phyloP scores from a whole-genome alignment of 108 stramenopile genomes.

The Chaetoceros tenuissimus region DNA sequence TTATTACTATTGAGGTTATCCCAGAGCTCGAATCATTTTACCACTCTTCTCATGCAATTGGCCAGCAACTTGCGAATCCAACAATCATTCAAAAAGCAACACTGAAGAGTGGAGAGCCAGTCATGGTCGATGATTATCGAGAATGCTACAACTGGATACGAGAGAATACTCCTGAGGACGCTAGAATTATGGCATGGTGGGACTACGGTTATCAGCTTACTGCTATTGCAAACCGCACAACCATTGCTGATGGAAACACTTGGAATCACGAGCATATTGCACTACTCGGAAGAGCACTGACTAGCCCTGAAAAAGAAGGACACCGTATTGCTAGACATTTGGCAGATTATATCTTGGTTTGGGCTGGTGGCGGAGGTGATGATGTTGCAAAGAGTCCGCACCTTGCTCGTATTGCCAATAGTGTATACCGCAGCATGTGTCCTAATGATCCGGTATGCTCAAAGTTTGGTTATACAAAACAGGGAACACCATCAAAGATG shows the following conservation, averaged over 20 bases:
- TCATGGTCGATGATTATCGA: conserved; percentile 95
- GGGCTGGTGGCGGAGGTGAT: conserved; percentile 94
- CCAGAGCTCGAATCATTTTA: conserved; percentile 40
- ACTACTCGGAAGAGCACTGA: conserved; percentile 85
- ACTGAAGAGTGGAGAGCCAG: conserved; percentile 36
- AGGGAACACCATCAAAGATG: conserved; percentile 50
- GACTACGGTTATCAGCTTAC: conserved; percentile 94
- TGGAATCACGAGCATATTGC: conserved; percentile 99
- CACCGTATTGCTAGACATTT: conserved; percentile 91
- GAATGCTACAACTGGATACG: conserved; percentile 97
- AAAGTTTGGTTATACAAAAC: conserved; percentile 41
- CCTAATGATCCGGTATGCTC: conserved; percentile 85
- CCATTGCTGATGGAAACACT: conserved; percentile 98
- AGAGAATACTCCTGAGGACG: conserved; percentile 94
- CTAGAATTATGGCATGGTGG: conserved; percentile 98
- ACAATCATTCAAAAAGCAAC: conserved; percentile 87
- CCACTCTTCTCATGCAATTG: conserved; percentile 39
- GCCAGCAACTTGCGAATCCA: conserved; percentile 66
- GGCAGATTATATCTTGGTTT: conserved; percentile 95
- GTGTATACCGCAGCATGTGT: conserved; percentile 89
- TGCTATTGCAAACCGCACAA: conserved; percentile 95
- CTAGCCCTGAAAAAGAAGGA: conserved; percentile 85
- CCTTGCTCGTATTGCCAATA: conserved; percentile 93
- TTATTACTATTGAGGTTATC: neutral
- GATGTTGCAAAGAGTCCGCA: conserved; percentile 97